Conservation (phyloP, 495 filamentous ascomycete genomes). For the Friedmanniomyces endolithicus region DNA sequence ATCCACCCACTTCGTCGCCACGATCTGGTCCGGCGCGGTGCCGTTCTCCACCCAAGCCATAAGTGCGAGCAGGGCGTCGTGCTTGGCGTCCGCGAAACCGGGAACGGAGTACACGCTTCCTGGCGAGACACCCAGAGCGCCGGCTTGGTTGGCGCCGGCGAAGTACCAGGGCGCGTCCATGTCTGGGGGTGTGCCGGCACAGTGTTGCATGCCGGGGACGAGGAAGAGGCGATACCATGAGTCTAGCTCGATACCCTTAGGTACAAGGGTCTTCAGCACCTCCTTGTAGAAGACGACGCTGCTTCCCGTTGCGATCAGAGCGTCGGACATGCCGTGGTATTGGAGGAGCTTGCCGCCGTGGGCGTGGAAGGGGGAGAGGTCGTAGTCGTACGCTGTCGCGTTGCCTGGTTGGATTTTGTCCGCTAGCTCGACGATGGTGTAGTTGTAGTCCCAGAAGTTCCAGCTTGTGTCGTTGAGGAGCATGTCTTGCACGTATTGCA, state of each 20-base stretch:
- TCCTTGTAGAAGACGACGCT: constrained; percentile 36
- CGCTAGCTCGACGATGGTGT: constrained; percentile 29
- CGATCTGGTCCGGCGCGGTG: constrained; percentile 22
- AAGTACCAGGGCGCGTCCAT: constrained; percentile 32
- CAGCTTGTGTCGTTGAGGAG: constrained; percentile 35
- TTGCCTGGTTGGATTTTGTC: constrained; percentile 35
- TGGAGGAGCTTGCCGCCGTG: constrained; percentile 43
- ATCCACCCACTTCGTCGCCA: constrained; percentile 26
- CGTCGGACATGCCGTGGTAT: constrained; percentile 44
- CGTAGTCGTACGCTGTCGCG: constrained; percentile 36
- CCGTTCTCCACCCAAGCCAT: constrained; percentile 41
- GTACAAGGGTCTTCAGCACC: constrained; percentile 28
- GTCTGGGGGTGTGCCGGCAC: constrained; percentile 20
- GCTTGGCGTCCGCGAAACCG: constrained; percentile 33
- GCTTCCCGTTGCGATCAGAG: constrained; percentile 34
- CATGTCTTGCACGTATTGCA: constrained; percentile 34
- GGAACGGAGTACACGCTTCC: constrained; percentile 25
- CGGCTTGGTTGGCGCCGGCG: constrained; percentile 17
- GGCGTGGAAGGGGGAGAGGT: constrained; percentile 36
- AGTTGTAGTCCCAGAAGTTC: constrained; percentile 29
- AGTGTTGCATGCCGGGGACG: constrained; percentile 37
- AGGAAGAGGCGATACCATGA: constrained; percentile 34
- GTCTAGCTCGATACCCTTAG: constrained; percentile 24
- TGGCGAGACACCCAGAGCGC: not conserved
- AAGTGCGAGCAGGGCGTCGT: constrained; percentile 39